Percentiles rank a stretch among this genome's conserved stretches.
These are phyloP conservation scores for Echinochloa phyllopogon DNA, from an alignment of 176 grass and related monocot species.

Conservation along the genomic window DNA sequence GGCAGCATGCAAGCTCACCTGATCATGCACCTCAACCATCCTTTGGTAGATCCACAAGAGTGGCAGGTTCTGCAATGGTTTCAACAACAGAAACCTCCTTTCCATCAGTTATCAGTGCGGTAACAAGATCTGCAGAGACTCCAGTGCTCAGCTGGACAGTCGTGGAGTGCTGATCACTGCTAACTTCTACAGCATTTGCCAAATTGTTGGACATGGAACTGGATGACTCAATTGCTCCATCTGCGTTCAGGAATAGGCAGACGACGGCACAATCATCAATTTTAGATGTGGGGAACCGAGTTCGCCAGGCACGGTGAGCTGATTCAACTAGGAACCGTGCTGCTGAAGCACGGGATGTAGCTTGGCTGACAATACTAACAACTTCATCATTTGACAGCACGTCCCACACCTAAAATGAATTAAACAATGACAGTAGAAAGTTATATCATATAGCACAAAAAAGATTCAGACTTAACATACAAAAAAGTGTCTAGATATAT, in stretches of 20 bases:
- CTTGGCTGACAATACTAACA: constrained; percentile 62
- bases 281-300: constrained; percentile 71
- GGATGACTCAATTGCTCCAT: constrained; percentile 44
- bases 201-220: constrained; percentile 38
- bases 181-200: constrained; percentile 42
- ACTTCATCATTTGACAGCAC: constrained; percentile 82
- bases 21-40: constrained; percentile 35
- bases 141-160: constrained; percentile 29
- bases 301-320: constrained; percentile 69
- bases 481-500: constrained; percentile 10
- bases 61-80: constrained; percentile 15
- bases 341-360: constrained; percentile 54
- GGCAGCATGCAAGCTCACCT: constrained; percentile 30
- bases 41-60: background rate
- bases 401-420: constrained; percentile 74
- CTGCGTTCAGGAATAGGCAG: constrained; percentile 74
- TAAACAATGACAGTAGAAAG: constrained; percentile 1
- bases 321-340: constrained; percentile 67
- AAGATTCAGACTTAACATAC: background rate
- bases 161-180: constrained; percentile 14
- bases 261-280: constrained; percentile 81
- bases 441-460: constrained; percentile 13
- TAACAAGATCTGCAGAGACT: constrained; percentile 31
- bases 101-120: constrained; percentile 28
- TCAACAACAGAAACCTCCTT: constrained; percentile 35